These are phyloP conservation scores for Xerocomellus chrysenteron DNA, from an alignment of 768 basidiomycete species.

Conservation along the genomic window DNA sequence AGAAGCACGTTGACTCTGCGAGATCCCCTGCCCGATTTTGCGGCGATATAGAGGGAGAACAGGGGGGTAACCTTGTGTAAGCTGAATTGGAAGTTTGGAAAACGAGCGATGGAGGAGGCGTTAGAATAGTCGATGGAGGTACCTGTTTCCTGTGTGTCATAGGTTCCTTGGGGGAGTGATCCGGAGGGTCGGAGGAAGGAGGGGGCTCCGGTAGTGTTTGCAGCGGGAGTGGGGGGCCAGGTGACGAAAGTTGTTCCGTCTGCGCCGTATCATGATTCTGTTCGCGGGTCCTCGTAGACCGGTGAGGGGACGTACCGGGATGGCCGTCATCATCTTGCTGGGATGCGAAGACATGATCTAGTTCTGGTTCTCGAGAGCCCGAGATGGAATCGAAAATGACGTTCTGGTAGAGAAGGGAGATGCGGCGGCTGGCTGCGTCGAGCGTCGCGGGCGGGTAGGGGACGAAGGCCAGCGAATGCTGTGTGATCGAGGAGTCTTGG, in stretches of 20 bases:
- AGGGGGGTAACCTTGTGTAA: conserved; percentile 59
- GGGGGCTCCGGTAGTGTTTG: conserved; percentile 20
- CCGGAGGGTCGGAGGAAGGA: conserved; percentile 30
- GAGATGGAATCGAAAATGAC: conserved; percentile 59
- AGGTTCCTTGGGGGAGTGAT: conserved; percentile 28
- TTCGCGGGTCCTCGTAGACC: conserved; percentile 4
- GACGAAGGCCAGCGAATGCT: background rate
- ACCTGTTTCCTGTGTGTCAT: conserved; percentile 43
- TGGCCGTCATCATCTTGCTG: conserved; percentile 21
- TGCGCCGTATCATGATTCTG: conserved; percentile 14
- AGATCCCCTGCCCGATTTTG: conserved; percentile 36
- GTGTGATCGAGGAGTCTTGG: conserved; percentile 15
- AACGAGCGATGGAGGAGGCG: conserved; percentile 67
- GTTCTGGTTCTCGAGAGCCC: conserved; percentile 34
- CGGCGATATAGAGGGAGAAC: conserved; percentile 33
- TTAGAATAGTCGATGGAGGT: conserved; percentile 59
- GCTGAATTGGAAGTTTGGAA: conserved; percentile 74
- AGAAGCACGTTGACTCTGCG: conserved; percentile 59
- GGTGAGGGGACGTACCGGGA: conserved; percentile 13
- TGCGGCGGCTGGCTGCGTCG: conserved; percentile 64
- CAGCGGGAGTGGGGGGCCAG: conserved; percentile 53
- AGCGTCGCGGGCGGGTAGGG: conserved; percentile 53
- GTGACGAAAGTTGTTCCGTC: conserved; percentile 53
- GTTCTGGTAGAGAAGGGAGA: conserved; percentile 70
- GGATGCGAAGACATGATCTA: conserved; percentile 16